Conservation (phyloP, 441 rosid species). For the Daphne laureola region DNA sequence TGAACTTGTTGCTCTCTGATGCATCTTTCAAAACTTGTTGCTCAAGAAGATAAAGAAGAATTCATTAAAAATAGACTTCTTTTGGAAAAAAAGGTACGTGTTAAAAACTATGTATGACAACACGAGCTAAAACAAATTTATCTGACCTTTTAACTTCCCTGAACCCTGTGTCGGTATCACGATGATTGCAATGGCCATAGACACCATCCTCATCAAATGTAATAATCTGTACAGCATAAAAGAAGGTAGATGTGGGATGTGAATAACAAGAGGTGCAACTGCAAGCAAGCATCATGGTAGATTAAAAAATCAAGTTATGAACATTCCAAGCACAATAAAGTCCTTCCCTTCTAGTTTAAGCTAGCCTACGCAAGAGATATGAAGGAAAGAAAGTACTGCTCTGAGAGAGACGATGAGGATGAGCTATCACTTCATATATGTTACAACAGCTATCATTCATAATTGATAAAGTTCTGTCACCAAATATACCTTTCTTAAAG, state of each 20-base stretch:
- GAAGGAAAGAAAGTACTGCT: conserved; percentile 4
- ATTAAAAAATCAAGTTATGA: conserved; percentile 39
- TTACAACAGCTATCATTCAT: too few relatives aligned
- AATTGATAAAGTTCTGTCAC: too few relatives aligned
- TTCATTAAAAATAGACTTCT: neutral
- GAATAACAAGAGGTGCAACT: neutral
- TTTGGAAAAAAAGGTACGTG: too few relatives aligned
- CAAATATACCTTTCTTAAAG: too few relatives aligned
- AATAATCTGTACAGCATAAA: conserved; percentile 38
- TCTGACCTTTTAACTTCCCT: conserved; percentile 28
- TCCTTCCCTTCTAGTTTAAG: conserved; percentile 55
- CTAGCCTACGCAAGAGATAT: conserved; percentile 35
- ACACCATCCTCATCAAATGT: conserved; percentile 74
- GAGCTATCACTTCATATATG: too few relatives aligned
- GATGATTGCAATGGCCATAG: conserved; percentile 82
- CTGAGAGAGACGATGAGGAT: too few relatives aligned
- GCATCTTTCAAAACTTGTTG: conserved; percentile 45
- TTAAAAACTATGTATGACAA: too few relatives aligned
- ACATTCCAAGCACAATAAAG: conserved; percentile 63
- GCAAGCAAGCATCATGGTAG: neutral
- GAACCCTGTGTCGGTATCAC: conserved; percentile 60
- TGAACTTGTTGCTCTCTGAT: conserved; percentile 31
- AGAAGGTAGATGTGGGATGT: conserved; percentile 3
- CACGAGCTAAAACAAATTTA: neutral
- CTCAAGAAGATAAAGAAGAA: conserved; percentile 18